Evolutionary conservation across 2,329 filamentous ascomycete species (phyloP), one percentile per base, ranked within the genome.

Genomic region (Capronia coronata): DNA sequence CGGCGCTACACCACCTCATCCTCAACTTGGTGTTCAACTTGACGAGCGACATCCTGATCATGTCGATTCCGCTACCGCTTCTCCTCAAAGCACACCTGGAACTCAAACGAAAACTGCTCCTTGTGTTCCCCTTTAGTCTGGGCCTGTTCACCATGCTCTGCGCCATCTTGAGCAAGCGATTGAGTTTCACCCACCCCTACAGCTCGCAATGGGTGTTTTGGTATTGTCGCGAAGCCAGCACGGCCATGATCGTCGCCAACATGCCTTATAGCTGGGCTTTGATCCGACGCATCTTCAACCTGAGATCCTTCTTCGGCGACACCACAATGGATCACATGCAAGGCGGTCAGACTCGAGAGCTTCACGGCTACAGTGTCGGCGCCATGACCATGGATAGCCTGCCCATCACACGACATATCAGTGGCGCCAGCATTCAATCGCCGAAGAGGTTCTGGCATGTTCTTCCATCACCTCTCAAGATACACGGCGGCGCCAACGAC

Each of bases 151-250:
- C 75, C 58, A 78, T 83, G 43, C 65, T 82, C 11, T 75, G 76
- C 14, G 76, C 78, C 9, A 71, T 76, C 4, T 66, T 83, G 13
- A 82, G 80, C 65, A 80, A 81, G 52, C 78, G 79, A 59, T 80
- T 80, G 65, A 79, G 76, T 38, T 80, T 83, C 52, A 72, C 66
- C 13, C 64, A 77, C 16, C 76, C 76, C 0, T 81, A 78, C 61
- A 76, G 75, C 2, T 67, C 68, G 11, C 64, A 75, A 30, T 83
- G 79, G 69, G 72, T 79, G 0, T 75, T 75, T 56, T 83, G 79
- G 78, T 80, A 80, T 55, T 72, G 79, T 7, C 72, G 77, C 22
- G 79, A 83, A 60, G 72, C 74, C 10, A 77, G 74, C 38, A 79
- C 79, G 0, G 77, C 78, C 4, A 70, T 83, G 34, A 71, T 80